These are phyloP conservation scores for Hansenula anomala DNA, from an alignment of 1,139 yeast genomes.

Conservation along the genomic window DNA sequence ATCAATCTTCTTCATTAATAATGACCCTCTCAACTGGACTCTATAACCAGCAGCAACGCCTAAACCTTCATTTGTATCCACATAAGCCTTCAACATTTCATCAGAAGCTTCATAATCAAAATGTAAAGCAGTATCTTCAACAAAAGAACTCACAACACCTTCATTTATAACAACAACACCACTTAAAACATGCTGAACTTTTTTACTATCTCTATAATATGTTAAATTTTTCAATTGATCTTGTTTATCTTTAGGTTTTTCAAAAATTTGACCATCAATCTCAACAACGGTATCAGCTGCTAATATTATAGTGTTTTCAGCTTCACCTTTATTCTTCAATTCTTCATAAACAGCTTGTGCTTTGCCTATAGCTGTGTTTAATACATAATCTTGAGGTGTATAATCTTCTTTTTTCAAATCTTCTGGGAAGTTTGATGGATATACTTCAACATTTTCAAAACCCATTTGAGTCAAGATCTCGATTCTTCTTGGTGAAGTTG, in stretches of 20 bases:
- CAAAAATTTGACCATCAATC: constrained; percentile 55
- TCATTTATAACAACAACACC: constrained; percentile 56
- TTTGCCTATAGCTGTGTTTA: constrained; percentile 64
- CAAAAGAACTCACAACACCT: constrained; percentile 30
- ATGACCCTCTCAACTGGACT: constrained; percentile 69
- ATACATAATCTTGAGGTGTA: constrained; percentile 58
- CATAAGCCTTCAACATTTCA: constrained; percentile 54
- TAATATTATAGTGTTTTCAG: constrained; percentile 40
- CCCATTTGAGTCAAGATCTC: constrained; percentile 69
- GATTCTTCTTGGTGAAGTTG: constrained; percentile 76
- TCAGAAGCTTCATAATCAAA: constrained; percentile 47
- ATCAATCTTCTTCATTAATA: constrained; percentile 52
- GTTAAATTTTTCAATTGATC: constrained; percentile 47
- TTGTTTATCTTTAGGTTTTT: constrained; percentile 62
- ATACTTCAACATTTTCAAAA: constrained; percentile 40
- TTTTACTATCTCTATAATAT: constrained; percentile 36
- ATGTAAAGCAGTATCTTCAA: constrained; percentile 43
- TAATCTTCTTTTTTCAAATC: constrained; percentile 51
- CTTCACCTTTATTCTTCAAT: constrained; percentile 17
- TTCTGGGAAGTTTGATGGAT: constrained; percentile 67
- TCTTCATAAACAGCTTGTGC: constrained; percentile 51
- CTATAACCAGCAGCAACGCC: constrained; percentile 93
- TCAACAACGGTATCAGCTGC: constrained; percentile 85
- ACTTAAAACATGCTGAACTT: constrained; percentile 56
- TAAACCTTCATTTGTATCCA: constrained; percentile 66